Conservation (phyloP, 192 early-diverging fungal genomes). For the Entrophospora sp. region DNA sequence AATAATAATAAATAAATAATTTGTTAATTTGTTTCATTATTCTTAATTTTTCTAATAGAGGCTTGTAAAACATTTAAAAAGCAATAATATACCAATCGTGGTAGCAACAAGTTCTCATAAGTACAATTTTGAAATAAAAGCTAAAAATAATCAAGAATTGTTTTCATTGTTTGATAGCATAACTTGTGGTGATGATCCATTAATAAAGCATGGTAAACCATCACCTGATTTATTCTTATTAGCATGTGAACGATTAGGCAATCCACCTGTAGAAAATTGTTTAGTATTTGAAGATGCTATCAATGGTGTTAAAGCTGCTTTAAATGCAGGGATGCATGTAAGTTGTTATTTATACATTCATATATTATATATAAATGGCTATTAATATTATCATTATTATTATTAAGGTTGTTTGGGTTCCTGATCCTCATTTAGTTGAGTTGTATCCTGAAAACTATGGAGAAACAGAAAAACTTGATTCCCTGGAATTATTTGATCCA, state of each 20-base stretch:
- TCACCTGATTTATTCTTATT: conserved; percentile 82
- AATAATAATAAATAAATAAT: not conserved
- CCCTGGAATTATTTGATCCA: conserved; percentile 63
- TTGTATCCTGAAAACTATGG: conserved; percentile 33
- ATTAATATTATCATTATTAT: too few species aligned
- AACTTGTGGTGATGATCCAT: conserved; percentile 82
- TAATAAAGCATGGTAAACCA: conserved; percentile 74
- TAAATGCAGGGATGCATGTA: conserved; percentile 71
- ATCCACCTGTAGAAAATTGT: conserved; percentile 41
- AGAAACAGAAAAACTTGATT: conserved; percentile 48
- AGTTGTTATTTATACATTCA: not conserved
- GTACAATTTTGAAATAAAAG: conserved; percentile 69
- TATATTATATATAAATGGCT: too few species aligned
- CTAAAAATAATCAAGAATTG: conserved; percentile 54
- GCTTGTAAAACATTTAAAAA: conserved; percentile 14
- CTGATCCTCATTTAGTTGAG: conserved; percentile 55
- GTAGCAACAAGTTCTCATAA: conserved; percentile 77
- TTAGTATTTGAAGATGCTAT: conserved; percentile 92
- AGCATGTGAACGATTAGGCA: conserved; percentile 34
- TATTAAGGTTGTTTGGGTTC: conserved; percentile 64
- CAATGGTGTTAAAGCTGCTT: conserved; percentile 74
- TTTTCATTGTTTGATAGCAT: conserved; percentile 77
- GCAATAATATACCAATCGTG: conserved; percentile 1
- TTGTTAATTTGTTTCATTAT: too few species aligned
- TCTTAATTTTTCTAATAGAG: not conserved